Base-by-base conservation (phyloP, 768 basidiomycete genomes). In the Trametes meyenii region DNA sequence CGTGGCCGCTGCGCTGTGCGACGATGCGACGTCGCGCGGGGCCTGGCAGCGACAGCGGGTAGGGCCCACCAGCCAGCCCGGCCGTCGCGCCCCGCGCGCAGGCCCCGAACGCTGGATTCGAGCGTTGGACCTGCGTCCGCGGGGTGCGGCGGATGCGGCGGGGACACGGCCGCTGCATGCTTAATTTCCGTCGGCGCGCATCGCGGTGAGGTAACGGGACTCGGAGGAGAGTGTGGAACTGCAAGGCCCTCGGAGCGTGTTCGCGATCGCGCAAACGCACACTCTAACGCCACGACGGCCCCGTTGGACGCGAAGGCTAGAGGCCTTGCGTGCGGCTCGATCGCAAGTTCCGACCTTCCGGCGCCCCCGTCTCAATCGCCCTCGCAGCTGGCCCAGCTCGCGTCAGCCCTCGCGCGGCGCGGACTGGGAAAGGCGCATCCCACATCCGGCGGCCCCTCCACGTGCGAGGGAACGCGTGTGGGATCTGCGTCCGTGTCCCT, bases 221-320 rank as follows among this genome's bases (percentile, higher is more conserved):
- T n/a, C n/a, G n/a, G n/a, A n/a, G n/a, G n/a, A n/a, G n/a, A n/a
- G n/a, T n/a, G n/a, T n/a, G n/a, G n/a, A n/a, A n/a, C n/a, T n/a
- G n/a, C n/a, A n/a, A n/a, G n/a, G n/a, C 23, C 13, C 52, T 35
- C 23, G 23, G 52, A 23, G 19, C 43, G 43, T 38, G 23, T 45
- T 51, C 51, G 44, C 36, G 35, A 33, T 24, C 38, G 23, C 26
- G 10, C 29, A 33, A 60, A 52, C 46, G 23, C 50, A 56, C 61
- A 62, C 61, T 46, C 49, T 56, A 56, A 62, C 61, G 61, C 61
- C 55, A 62, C 61, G 55, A 61, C 39, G 60, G 60, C 48, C 60
- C 38, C 44, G 53, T 44, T 42, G 29, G 59, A 55, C 53, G 52
- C 39, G 35, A 12, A 19, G 13, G 36, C 56, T 49, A n/a, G n/a